phyloP scores from a whole-genome alignment of 2,329 filamentous ascomycete genomes.

The Amphichorda felina region DNA sequence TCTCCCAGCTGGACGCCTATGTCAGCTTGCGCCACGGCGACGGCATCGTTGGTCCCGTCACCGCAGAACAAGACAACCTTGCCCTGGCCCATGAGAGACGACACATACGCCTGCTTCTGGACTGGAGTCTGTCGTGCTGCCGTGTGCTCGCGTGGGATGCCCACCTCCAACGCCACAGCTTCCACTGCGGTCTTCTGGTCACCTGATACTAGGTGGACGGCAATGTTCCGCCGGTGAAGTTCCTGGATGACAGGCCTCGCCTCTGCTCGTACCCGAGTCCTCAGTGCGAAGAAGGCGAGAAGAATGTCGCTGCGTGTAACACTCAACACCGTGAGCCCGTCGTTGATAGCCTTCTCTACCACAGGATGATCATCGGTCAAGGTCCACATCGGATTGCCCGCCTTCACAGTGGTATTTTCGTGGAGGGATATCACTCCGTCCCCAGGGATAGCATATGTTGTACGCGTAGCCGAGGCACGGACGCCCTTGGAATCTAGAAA shows the following conservation, averaged over 20 bases:
- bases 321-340: slow-evolving; percentile 14
- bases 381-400: slow-evolving; percentile 35
- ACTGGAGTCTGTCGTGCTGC: slow-evolving; percentile 30
- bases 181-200: slow-evolving; percentile 38
- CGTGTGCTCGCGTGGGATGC: slow-evolving; percentile 18
- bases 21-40: slow-evolving; percentile 57
- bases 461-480: slow-evolving; percentile 10
- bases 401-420: slow-evolving; percentile 17
- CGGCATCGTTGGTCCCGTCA: slow-evolving; percentile 71
- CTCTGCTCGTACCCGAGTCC: slow-evolving; percentile 19
- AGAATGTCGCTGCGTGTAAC: slow-evolving; percentile 15
- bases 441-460: slow-evolving; percentile 25
- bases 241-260: slow-evolving; percentile 28
- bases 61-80: slow-evolving; percentile 54
- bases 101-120: slow-evolving; percentile 39
- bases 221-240: slow-evolving; percentile 33
- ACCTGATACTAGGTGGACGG: slow-evolving; percentile 43
- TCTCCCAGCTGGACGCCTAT: slow-evolving; percentile 59
- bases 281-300: slow-evolving; percentile 37
- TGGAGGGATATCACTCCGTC: slow-evolving; percentile 23
- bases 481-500: slow-evolving; percentile 21
- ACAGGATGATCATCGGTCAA: slow-evolving; percentile 9
- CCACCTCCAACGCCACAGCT: slow-evolving; percentile 25
- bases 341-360: slow-evolving; percentile 8
- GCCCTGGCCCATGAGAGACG: slow-evolving; percentile 13